Conservation (phyloP, 129 eudicot genomes). For the Arctium lappa region DNA sequence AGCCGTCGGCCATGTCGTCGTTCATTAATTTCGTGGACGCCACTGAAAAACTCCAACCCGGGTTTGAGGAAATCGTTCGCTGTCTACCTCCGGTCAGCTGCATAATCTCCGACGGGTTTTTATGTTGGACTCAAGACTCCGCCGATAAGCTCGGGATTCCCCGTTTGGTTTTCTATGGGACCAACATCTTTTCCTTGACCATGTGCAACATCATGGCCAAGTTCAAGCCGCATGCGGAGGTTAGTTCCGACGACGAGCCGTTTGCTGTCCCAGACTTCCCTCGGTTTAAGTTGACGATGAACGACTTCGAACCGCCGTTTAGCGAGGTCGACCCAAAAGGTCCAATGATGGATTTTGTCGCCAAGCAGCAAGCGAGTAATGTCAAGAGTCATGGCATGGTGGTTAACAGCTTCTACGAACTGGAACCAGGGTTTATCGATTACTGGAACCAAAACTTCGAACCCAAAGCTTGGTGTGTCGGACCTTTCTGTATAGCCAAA, state of each 20-base stretch:
- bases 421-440: slow-evolving; percentile 38
- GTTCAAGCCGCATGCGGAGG: slow-evolving; percentile 28
- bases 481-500: slow-evolving; percentile 50
- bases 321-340: slow-evolving; percentile 36
- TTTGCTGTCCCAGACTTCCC: slow-evolving; percentile 38
- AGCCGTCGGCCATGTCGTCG: slow-evolving; percentile 33
- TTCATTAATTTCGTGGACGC: slow-evolving; percentile 25
- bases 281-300: slow-evolving; percentile 32
- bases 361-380: slow-evolving; percentile 15
- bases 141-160: slow-evolving; percentile 39
- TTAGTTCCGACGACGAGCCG: slow-evolving; percentile 24
- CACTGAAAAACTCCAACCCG: slow-evolving; percentile 28
- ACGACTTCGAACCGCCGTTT: slow-evolving; percentile 44
- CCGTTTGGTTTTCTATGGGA: slow-evolving; percentile 44
- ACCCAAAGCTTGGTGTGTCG: slow-evolving; percentile 46
- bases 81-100: slow-evolving; percentile 24
- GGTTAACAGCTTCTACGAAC: slow-evolving; percentile 54
- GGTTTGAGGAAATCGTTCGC: slow-evolving; percentile 32
- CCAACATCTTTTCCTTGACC: slow-evolving; percentile 33
- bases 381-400: slow-evolving; percentile 41
- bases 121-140: slow-evolving; percentile 42
- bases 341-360: slow-evolving; percentile 13
- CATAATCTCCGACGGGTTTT: slow-evolving; percentile 43
- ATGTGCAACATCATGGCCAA: slow-evolving; percentile 22
- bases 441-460: slow-evolving; percentile 35